Conservation (phyloP, 2,329 filamentous ascomycete species). For the Colletotrichum sp. region DNA sequence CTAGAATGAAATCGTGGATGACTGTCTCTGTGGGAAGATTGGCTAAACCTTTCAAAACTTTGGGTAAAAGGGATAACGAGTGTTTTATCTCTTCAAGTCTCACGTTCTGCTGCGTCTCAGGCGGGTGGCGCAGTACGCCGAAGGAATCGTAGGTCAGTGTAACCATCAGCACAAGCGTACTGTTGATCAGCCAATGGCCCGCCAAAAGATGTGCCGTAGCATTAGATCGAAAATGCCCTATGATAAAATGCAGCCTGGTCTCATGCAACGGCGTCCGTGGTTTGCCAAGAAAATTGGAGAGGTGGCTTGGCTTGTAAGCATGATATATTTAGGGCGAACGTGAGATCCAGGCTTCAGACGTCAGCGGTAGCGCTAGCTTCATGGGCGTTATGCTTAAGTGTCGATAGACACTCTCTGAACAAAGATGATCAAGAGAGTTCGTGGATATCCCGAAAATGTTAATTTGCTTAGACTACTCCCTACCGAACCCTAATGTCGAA, state of each 20-base stretch:
- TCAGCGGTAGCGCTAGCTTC: background rate
- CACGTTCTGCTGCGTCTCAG: background rate
- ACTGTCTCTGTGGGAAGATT: background rate
- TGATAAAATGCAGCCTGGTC: background rate
- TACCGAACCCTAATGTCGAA: accelerated
- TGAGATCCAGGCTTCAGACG: background rate
- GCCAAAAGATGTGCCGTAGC: accelerated
- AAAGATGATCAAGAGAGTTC: accelerated
- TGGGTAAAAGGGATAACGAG: background rate
- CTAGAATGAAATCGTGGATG: background rate
- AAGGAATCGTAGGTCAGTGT: background rate
- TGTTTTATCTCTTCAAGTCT: background rate
- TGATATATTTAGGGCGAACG: background rate
- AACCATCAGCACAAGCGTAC: background rate
- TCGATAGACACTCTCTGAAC: accelerated
- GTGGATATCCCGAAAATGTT: accelerated
- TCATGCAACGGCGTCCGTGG: background rate
- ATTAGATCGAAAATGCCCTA: background rate
- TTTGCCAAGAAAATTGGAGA: background rate
- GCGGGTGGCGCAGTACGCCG: background rate
- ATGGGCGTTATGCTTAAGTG: background rate
- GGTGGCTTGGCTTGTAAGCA: background rate
- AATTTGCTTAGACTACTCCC: accelerated
- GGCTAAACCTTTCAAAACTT: background rate
- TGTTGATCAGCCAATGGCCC: background rate